Base-by-base conservation (phyloP, 352 stramenopile species). In the Pythium insidiosum region DNA sequence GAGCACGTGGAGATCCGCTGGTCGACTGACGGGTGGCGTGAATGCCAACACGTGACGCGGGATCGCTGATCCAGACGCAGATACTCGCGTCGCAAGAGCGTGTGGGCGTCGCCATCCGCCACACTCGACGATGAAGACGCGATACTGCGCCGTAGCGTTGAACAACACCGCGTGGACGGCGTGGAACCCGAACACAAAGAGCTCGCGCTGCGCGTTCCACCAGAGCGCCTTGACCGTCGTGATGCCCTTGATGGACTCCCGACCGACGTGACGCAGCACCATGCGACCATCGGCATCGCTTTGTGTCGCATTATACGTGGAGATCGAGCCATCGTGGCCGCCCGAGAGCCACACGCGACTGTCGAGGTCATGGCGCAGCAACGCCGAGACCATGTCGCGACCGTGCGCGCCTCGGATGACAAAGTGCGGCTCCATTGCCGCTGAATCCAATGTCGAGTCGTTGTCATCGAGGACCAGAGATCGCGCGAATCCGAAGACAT, bases 111-210 rank as follows among this genome's bases (percentile, higher is more conserved):
- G 75, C 80, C 80, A 94, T n/a, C 80, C 80, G 21, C 82, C 82
- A 26, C 77, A 90, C 28, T 84, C 70, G 15, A 93, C 48, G 35
- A 64, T 73, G 47, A 94, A 84, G 9, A 91, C 21, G 13, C 80
- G 80, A 50, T 87, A 84, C 43, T 85, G 72, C 0, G 77, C 55
- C 6, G 73, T 68, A 15, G 82, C 61, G 48, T 93, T 93, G 57
- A 88, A 61, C 6, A 94, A 38, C 46, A 90, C 62, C 9, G 77
- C 82, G 36, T 76, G 57, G 5, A 71, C 67, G 11, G 82, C 72
- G 37, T 91, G 74, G 53, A 94, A 94, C 12, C 82, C 82, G 49
- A 94, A 89, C 9, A 87, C 79, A 37, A 92, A 59, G 7, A 94
- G 68, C 23, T 92, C 66, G 16, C 38, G 15, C 6, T 36, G 38